A percentile compares a stretch with the other conserved stretches of the same genome.
phyloP scores from a whole-genome alignment of 2,329 filamentous ascomycete species.

The Exophiala sideris region DNA sequence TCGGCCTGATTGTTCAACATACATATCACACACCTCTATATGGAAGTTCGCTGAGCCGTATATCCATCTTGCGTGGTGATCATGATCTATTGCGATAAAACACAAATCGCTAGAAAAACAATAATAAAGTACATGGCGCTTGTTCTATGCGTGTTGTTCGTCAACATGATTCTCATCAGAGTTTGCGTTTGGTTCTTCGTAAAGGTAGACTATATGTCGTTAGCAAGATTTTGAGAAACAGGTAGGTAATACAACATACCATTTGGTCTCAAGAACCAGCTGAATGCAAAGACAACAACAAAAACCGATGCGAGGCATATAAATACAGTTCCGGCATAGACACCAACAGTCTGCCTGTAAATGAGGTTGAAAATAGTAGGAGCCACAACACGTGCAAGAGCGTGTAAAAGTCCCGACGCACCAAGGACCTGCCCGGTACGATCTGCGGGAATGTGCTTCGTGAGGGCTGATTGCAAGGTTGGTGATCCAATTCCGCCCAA shows the following conservation, averaged over 20 bases:
- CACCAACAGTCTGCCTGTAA: constrained; percentile 75
- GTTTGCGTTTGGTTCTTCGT: constrained; percentile 2
- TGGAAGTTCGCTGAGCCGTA: too few relatives aligned
- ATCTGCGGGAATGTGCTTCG: constrained; percentile 84
- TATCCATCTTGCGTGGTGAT: too few relatives aligned
- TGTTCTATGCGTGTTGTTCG: too few relatives aligned
- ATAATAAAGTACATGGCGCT: too few relatives aligned
- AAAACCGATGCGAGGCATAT: constrained; percentile 69
- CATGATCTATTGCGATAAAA: too few relatives aligned
- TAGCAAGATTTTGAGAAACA: not conserved
- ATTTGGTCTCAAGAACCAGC: constrained; percentile 69
- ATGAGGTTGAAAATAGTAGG: constrained; percentile 83
- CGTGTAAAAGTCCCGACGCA: constrained; percentile 80
- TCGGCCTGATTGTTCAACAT: too few relatives aligned
- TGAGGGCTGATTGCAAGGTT: constrained; percentile 77
- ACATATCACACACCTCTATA: too few relatives aligned
- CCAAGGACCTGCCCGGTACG: constrained; percentile 84
- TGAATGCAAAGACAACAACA: constrained; percentile 60
- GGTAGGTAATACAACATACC: constrained; percentile 53
- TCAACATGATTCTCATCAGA: not conserved
- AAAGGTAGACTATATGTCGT: constrained; percentile 14
- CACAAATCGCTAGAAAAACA: too few relatives aligned
- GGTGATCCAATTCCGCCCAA: constrained; percentile 82
- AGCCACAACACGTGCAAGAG: constrained; percentile 71
- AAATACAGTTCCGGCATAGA: constrained; percentile 78